Base-by-base conservation (phyloP, 805 yeast species). In the Hanseniaspora lindneri region DNA sequence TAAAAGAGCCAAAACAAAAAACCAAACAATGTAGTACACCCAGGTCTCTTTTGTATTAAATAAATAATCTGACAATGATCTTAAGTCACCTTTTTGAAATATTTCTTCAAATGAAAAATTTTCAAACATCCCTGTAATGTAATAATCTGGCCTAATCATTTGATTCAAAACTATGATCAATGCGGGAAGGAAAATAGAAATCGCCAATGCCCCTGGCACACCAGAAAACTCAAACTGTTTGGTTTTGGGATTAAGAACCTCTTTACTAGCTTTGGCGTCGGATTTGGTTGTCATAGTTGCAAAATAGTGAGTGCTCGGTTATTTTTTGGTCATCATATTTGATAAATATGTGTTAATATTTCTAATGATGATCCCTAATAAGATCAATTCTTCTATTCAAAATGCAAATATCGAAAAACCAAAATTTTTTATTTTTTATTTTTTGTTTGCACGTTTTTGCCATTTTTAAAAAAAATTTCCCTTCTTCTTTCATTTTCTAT, bases 191-290 rank as follows among this genome's bases (percentile, higher is more conserved):
- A 81, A 81, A 1, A 76, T 14, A 0, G 89, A 66, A 50, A 89
- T 74, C 3, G 69, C 72, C 1, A 76, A 37, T 0, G 92, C 86
- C 4, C 98, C 98, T 0, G 74, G 62, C 4, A 73, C 63, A 0
- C 98, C 98, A 28, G 74, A 72, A 62, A 89, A 89, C 62, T 89
- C 97, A 51, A 69, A 67, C 41, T 78, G 75, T 3, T 64, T 68
- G 1, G 96, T 85, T 41, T 58, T 62, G 3, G 96, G 96, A 58
- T 89, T 89, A 54, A 80, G 56, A 40, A 40, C 50, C 51, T n/a
- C n/a, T n/a, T n/a, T n/a, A n/a, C n/a, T n/a, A n/a, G n/a, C n/a
- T n/a, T 27, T 11, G 29, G 29, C 11, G 8, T 27, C 11, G 10
- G 8, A 9, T 27, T 27, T 27, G 29, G 29, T 27, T 9, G 29